phyloP scores from a whole-genome alignment of 768 basidiomycete genomes.

The Lactifluus piperatus region DNA sequence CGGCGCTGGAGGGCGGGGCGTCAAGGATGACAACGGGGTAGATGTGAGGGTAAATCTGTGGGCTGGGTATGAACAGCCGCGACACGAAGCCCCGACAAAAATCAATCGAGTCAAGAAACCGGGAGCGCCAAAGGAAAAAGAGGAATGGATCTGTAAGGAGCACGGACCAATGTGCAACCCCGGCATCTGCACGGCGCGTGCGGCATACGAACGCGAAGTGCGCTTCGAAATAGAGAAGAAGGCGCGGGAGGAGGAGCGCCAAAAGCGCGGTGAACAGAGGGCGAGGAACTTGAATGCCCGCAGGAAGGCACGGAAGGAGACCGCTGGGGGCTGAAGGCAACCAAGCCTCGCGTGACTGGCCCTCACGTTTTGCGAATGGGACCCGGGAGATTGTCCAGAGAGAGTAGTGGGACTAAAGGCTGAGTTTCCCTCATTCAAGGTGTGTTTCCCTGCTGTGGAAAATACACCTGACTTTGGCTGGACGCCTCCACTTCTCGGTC shows the following conservation, averaged over 20 bases:
- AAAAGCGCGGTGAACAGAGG: neutral
- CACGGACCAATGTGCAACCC: slow-evolving; percentile 13
- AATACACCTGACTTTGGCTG: neutral
- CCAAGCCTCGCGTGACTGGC: neutral
- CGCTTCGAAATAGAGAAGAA: neutral
- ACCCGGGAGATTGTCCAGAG: neutral
- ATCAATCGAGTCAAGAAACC: neutral
- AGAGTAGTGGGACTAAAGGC: neutral
- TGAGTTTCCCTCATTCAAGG: neutral
- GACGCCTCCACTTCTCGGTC: too few relatives aligned
- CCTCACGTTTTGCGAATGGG: neutral
- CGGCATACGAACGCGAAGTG: neutral
- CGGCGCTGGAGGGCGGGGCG: neutral
- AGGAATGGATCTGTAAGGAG: neutral
- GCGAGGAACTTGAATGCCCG: too few relatives aligned
- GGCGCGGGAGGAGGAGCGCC: neutral
- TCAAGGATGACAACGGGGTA: neutral
- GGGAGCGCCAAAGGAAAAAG: neutral
- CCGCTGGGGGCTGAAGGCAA: neutral
- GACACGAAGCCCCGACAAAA: neutral
- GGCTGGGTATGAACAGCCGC: neutral
- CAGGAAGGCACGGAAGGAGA: neutral
- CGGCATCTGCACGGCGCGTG: slow-evolving; percentile 9
- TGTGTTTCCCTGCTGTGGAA: neutral
- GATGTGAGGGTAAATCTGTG: neutral